Percentiles rank a stretch among this genome's conserved stretches.
Conservation (phyloP, 345 rosid species). For the Eucalyptus urophylla region DNA sequence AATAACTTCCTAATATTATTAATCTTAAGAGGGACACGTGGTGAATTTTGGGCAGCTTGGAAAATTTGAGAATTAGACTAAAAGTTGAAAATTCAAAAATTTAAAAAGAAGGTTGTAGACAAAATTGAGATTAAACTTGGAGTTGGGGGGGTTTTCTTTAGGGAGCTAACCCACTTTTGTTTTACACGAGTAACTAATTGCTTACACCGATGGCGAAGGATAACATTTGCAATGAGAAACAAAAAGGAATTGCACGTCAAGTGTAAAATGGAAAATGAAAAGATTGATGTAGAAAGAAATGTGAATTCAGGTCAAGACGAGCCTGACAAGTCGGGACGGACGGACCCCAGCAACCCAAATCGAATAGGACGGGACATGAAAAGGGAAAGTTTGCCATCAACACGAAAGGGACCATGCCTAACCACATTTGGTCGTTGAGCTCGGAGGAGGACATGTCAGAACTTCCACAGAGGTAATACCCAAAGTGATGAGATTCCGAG, state of each 20-base stretch:
- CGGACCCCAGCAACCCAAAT: neutral
- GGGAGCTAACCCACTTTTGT: neutral
- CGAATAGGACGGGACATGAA: neutral
- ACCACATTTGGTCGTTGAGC: no score
- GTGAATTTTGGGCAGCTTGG: no score
- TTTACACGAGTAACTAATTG: neutral
- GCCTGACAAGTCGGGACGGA: neutral
- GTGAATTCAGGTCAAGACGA: neutral
- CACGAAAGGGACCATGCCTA: neutral
- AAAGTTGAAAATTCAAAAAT: no score
- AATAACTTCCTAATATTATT: neutral
- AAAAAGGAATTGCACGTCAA: neutral
- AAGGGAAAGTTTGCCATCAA: neutral
- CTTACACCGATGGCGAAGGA: neutral
- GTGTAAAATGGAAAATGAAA: neutral
- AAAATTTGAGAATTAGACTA: neutral
- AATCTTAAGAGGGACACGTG: neutral
- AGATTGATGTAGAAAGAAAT: neutral
- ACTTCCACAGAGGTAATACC: neutral
- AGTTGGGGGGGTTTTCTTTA: neutral
- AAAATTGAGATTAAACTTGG: neutral
- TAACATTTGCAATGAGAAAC: neutral
- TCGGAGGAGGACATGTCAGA: neutral
- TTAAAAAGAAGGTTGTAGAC: neutral
- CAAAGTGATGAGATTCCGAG: neutral